phyloP scores from a whole-genome alignment of 805 yeast species.

The Ogataea saltuana region DNA sequence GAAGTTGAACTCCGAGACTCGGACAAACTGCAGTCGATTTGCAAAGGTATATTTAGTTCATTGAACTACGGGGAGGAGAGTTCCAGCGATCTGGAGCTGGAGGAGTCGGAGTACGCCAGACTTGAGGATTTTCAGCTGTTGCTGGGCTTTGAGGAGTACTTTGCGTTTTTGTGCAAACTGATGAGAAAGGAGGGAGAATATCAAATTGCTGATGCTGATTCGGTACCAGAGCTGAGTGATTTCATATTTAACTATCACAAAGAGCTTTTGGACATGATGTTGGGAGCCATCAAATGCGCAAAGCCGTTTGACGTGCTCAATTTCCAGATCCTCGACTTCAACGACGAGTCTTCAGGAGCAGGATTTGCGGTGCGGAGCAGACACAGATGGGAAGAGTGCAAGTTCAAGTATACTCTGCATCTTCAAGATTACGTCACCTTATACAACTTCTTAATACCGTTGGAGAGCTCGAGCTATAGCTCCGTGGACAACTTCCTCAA shows the following conservation, averaged over 20 bases:
- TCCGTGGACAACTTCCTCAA: slow-evolving; percentile 17
- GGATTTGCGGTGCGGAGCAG: slow-evolving; percentile 16
- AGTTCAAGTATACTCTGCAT: slow-evolving; percentile 20
- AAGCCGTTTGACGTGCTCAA: slow-evolving; percentile 20
- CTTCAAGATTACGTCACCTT: slow-evolving; percentile 21
- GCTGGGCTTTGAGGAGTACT: slow-evolving; percentile 13
- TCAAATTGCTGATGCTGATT: slow-evolving; percentile 2
- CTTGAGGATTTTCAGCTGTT: slow-evolving; percentile 9
- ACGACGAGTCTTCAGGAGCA: slow-evolving; percentile 15
- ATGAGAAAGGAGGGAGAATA: slow-evolving; percentile 7
- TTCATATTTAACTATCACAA: slow-evolving; percentile 12
- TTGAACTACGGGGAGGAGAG: neutral
- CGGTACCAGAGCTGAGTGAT: slow-evolving; percentile 1
- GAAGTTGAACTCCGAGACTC: neutral
- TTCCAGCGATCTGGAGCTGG: neutral
- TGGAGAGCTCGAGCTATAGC: slow-evolving; percentile 16
- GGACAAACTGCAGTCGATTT: slow-evolving; percentile 3
- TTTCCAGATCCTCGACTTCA: slow-evolving; percentile 24
- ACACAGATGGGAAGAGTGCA: slow-evolving; percentile 17
- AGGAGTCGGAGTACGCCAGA: neutral
- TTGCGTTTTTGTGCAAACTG: slow-evolving; percentile 10
- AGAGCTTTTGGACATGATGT: slow-evolving; percentile 2
- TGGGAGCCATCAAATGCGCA: slow-evolving; percentile 7
- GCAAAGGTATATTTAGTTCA: slow-evolving; percentile 8
- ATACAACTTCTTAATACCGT: slow-evolving; percentile 24